These are phyloP conservation scores for Endocalyx cinctus DNA, from an alignment of 2,329 filamentous ascomycete species.

Conservation along the genomic window DNA sequence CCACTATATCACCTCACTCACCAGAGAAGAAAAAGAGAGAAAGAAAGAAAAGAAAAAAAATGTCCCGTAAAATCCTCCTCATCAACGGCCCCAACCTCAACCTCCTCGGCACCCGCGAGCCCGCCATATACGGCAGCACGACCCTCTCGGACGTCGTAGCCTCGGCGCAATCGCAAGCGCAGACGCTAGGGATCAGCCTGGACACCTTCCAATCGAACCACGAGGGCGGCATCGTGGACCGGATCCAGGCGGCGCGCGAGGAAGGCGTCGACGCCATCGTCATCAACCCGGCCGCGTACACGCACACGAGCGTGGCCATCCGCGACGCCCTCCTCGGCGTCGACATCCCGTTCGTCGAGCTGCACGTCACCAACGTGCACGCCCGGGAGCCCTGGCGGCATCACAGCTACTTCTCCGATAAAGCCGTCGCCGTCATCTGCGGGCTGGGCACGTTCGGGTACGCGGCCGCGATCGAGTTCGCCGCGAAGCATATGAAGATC, in stretches of 20 bases:
- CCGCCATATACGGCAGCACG: conserved; percentile 65
- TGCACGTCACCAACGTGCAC: conserved; percentile 75
- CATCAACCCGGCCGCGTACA: conserved; percentile 73
- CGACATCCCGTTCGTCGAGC: conserved; percentile 68
- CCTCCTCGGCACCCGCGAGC: conserved; percentile 71
- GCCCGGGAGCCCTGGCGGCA: conserved; percentile 63
- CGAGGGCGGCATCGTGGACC: conserved; percentile 69
- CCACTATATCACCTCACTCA: too few species aligned
- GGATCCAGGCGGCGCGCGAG: conserved; percentile 62
- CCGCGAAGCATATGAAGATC: conserved; percentile 40
- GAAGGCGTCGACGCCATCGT: conserved; percentile 55
- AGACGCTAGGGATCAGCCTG: conserved; percentile 42
- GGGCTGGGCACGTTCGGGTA: conserved; percentile 63
- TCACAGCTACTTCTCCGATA: conserved; percentile 70
- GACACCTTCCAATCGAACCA: conserved; percentile 70
- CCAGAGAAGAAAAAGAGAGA: too few species aligned
- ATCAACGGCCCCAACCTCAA: conserved; percentile 84
- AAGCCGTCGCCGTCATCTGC: conserved; percentile 68
- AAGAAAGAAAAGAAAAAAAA: too few species aligned
- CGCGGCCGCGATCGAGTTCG: conserved; percentile 54
- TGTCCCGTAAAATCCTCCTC: conserved; percentile 52
- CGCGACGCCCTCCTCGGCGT: conserved; percentile 70
- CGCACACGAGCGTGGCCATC: conserved; percentile 71
- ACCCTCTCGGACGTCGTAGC: conserved; percentile 60
- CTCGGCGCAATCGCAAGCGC: conserved; percentile 44